Evolutionary conservation across 2,329 filamentous ascomycete species (phyloP), one percentile per base, ranked within the genome.

Genomic region (Nothophaeocryptopus gaeumannii): DNA sequence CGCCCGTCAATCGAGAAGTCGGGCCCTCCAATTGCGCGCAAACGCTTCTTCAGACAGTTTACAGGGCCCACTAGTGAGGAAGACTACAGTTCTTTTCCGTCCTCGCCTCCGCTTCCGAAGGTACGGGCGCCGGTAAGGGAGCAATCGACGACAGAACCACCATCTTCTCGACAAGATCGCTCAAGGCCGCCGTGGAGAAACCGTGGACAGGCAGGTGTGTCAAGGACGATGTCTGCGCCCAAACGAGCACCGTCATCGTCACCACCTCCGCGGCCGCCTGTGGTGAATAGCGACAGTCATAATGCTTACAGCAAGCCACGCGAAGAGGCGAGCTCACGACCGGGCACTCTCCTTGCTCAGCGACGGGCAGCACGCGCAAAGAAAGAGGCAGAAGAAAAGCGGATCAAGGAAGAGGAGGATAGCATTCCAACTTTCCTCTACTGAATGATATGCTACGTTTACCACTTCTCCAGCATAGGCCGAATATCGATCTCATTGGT

Each of bases 391-490:
- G 55, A 58, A 41, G 57, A 62, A 16, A 59, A 60, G 15, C 41
- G 55, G 26, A 58, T 60, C 10, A 56, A 61, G 26, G 61, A 63
- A 48, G 64, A 61, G 46, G 50, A 49, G 20, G 60, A 61, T 14
- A 61, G 63, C 47, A 72, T 76, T 48, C 73, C 74, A 9, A 75
- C 71, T 1, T 76, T 76, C 47, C 51, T 74, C 20, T 65, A 74
- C 47, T 76, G 51, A 65, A 38, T 14, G 31, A 10, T 29, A n/a
- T 16, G 20, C 26, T 13, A 16, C n/a, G 20, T 41, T 54, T 78
- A 91, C 76, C 87, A 95, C 68, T 91, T 95, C 76, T 95, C 89
- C 45, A 90, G 76, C 68, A 82, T 90, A 1, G 89, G 89, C 55
- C 89, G 76, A 29, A 91, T 73, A 69, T 95, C 89, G 59, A 95